Evolutionary conservation across 192 early-diverging fungal species (phyloP), one percentile per base, ranked within the genome.

Genomic region (Coemansia sp.): DNA sequence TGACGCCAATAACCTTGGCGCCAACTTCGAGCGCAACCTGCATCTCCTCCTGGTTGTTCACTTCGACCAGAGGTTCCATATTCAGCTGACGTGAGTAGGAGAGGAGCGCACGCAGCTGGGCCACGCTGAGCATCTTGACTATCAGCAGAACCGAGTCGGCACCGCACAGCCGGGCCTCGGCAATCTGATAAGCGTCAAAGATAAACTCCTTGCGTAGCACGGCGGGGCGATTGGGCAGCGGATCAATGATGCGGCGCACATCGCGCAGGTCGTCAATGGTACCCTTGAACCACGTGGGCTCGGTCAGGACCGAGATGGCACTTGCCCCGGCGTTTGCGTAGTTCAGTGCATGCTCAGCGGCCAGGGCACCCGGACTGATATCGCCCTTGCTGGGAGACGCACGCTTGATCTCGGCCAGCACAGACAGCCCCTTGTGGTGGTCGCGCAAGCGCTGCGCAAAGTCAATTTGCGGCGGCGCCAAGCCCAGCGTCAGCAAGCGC

Each of bases 61-160:
- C 97, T 68, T 99, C 97, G 3, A 98, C 95, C 55, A 99, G 78
- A n/a, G 97, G 95, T 70, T 99, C 97, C 87, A 99, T 99, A 5
- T 88, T 88, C 15, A 97, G 78, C 5, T 51, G 35, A 8, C 90
- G 80, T 5, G 92, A 79, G 65, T 88, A 94, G 4, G 59, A 71
- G 53, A 97, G 81, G 9, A 97, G 79, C 0, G 82, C 61, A 39
- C 53, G 45, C 25, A 98, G 73, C 47, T 84, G 81, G 25, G 83
- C 74, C 31, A 83, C 78, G 31, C 79, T 75, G 56, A 99, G 81
- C 81, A 97, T 93, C 35, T 95, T 91, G 22, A 99, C 94, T 63
- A 99, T 99, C 33, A 99, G 76, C 31, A 99, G 78, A 3, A 99
- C 81, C 1, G 92, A 93, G 60, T 99, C 97, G 10, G 97, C 97